These are phyloP conservation scores for Alternaria solani DNA, from an alignment of 2,329 filamentous ascomycete species.

Conservation along the genomic window DNA sequence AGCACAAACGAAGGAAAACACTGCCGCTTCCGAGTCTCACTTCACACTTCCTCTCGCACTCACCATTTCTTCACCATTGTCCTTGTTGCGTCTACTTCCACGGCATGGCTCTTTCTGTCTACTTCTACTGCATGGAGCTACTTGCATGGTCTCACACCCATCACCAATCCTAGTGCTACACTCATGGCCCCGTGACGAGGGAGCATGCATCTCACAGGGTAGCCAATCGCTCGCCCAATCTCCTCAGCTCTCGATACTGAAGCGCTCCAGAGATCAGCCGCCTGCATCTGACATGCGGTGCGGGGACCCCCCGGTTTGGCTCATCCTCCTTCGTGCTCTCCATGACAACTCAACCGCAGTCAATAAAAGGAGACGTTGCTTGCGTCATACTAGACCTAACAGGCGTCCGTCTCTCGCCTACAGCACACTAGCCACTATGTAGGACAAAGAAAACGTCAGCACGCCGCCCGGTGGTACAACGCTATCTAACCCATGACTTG, in stretches of 20 bases:
- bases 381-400: slow-evolving; percentile 9
- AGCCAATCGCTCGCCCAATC: slow-evolving; percentile 1
- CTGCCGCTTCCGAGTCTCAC: background rate
- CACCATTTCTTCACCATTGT: background rate
- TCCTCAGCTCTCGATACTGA: slow-evolving; percentile 3
- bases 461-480: slow-evolving; percentile 6
- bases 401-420: slow-evolving; percentile 11
- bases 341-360: slow-evolving; percentile 1
- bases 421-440: slow-evolving; percentile 20
- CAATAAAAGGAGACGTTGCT: background rate
- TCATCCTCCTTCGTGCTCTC: background rate
- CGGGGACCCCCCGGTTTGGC: slow-evolving; percentile 1
- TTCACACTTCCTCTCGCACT: background rate
- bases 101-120: background rate
- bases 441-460: slow-evolving; percentile 23
- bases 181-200: background rate
- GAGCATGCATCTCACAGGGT: slow-evolving; percentile 3
- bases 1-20: background rate
- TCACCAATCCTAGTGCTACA: background rate
- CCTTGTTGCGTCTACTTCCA: background rate
- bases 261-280: background rate
- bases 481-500: slow-evolving; percentile 7
- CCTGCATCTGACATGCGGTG: slow-evolving; percentile 6
- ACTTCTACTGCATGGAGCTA: slow-evolving; percentile 2
- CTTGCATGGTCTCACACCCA: slow-evolving; percentile 1